Evolutionary conservation across 139 green algal species (phyloP).

Genomic region (Pedinophyceae sp.): DNA sequence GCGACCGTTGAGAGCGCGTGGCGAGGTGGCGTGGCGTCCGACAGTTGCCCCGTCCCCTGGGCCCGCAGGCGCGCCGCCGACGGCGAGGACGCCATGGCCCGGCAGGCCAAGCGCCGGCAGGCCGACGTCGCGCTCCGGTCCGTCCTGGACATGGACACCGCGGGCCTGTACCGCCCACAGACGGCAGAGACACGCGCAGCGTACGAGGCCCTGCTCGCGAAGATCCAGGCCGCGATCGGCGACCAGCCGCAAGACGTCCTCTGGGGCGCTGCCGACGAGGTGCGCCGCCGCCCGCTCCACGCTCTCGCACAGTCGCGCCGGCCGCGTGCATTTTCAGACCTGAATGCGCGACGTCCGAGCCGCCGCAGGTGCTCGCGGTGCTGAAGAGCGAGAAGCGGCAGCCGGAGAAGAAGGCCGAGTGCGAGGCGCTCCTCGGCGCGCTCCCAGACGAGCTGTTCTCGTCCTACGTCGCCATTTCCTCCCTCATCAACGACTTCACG

Average conservation of each 20-base stretch:
- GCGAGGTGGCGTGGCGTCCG: too few species aligned
- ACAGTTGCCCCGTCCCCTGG: too few species aligned
- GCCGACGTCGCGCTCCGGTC: conserved; percentile 6
- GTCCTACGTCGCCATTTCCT: conserved; percentile 67
- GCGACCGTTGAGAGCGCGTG: too few species aligned
- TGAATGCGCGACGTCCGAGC: too few species aligned
- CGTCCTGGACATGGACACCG: conserved; percentile 66
- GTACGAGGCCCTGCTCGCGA: conserved; percentile 78
- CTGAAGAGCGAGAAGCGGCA: conserved; percentile 64
- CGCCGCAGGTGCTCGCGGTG: conserved; percentile 74
- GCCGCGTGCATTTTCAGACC: too few species aligned
- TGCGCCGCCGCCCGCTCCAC: too few species aligned
- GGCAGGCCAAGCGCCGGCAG: not conserved
- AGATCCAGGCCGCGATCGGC: conserved; percentile 72
- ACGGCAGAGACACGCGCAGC: conserved; percentile 77
- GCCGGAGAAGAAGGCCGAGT: conserved; percentile 50
- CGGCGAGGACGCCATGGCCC: too few species aligned
- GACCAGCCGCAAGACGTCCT: conserved; percentile 89
- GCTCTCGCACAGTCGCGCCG: too few species aligned
- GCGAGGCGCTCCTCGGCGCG: conserved; percentile 51
- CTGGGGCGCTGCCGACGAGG: conserved; percentile 85
- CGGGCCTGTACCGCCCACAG: conserved; percentile 42
- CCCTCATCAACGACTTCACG: conserved; percentile 81
- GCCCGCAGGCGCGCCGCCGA: too few species aligned
- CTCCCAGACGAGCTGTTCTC: conserved; percentile 64